Percentiles rank a stretch among this genome's conserved stretches.
phyloP scores from a whole-genome alignment of 2,329 filamentous ascomycete species.

The Blumeria graminis region DNA sequence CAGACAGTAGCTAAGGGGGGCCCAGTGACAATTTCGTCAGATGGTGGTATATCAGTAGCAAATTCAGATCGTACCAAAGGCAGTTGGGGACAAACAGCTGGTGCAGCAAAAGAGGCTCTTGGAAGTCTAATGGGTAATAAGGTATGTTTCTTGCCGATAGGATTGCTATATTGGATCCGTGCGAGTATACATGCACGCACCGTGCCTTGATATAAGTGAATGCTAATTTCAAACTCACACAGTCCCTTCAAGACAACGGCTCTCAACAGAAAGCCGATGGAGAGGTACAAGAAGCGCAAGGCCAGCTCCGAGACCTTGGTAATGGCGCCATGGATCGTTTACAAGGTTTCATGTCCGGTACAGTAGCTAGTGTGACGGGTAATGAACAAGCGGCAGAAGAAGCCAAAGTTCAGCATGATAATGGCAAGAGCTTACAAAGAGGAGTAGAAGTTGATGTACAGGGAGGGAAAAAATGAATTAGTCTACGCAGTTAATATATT shows the following conservation, averaged over 20 bases:
- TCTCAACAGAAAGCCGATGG: slow-evolving; percentile 58
- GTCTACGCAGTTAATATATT: too few species aligned
- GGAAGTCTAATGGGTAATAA: slow-evolving; percentile 56
- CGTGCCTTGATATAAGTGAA: background rate
- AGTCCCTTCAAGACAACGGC: slow-evolving; percentile 43
- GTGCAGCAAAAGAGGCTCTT: slow-evolving; percentile 57
- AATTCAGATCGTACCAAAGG: slow-evolving; percentile 47
- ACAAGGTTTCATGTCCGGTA: slow-evolving; percentile 44
- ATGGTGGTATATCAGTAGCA: slow-evolving; percentile 47
- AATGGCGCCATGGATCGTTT: slow-evolving; percentile 42
- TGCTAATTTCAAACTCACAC: background rate
- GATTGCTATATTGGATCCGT: too few species aligned
- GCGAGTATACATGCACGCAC: background rate
- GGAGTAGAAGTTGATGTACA: slow-evolving; percentile 61
- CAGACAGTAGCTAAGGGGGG: slow-evolving; percentile 55
- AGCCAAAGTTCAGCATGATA: slow-evolving; percentile 45
- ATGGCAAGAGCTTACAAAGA: slow-evolving; percentile 63
- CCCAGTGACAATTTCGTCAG: slow-evolving; percentile 41
- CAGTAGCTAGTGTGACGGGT: slow-evolving; percentile 48
- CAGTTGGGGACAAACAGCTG: slow-evolving; percentile 73
- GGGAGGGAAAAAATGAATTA: slow-evolving; percentile 2
- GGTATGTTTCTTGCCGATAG: slow-evolving; percentile 16
- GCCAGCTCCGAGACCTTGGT: slow-evolving; percentile 53
- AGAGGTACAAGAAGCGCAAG: slow-evolving; percentile 58
- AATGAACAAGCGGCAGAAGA: slow-evolving; percentile 38